These are phyloP conservation scores for Ilyonectria robusta DNA, from an alignment of 2,329 filamentous ascomycete genomes.

Conservation along the genomic window DNA sequence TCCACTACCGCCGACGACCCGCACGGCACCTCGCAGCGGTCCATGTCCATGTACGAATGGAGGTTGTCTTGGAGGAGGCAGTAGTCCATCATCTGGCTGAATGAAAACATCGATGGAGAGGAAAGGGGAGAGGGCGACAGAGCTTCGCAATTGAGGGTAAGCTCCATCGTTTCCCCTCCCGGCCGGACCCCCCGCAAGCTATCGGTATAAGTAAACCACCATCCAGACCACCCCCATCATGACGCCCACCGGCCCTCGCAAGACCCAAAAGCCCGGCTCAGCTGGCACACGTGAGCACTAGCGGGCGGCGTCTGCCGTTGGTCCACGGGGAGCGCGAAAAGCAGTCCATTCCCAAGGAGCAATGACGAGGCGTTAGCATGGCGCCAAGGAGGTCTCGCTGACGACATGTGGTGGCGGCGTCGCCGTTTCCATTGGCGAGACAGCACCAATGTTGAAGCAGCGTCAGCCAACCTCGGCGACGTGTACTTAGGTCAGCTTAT, in stretches of 20 bases:
- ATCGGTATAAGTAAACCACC: neutral
- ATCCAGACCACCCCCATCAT: neutral
- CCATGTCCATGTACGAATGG: constrained; percentile 20
- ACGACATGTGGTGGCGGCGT: constrained; percentile 36
- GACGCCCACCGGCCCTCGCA: neutral
- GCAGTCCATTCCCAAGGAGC: constrained; percentile 20
- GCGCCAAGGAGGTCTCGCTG: constrained; percentile 35
- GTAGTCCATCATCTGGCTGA: constrained; percentile 18
- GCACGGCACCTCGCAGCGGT: constrained; percentile 7
- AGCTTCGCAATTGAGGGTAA: neutral
- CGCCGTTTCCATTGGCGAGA: constrained; percentile 27
- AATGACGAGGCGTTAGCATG: constrained; percentile 19
- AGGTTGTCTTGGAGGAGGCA: constrained; percentile 30
- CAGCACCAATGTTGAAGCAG: neutral
- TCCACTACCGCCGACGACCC: constrained; percentile 24
- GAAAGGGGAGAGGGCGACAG: neutral
- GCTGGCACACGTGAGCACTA: constrained; percentile 27
- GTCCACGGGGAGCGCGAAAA: constrained; percentile 21
- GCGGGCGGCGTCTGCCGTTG: neutral
- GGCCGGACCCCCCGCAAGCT: neutral
- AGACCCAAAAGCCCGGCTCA: neutral
- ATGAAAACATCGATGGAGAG: constrained; percentile 6
- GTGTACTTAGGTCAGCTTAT: constrained; percentile 32
- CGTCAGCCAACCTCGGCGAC: constrained; percentile 4
- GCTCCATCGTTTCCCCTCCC: neutral